phyloP scores from a whole-genome alignment of 2,329 filamentous ascomycete species.

The Fusarium albosuccineum region DNA sequence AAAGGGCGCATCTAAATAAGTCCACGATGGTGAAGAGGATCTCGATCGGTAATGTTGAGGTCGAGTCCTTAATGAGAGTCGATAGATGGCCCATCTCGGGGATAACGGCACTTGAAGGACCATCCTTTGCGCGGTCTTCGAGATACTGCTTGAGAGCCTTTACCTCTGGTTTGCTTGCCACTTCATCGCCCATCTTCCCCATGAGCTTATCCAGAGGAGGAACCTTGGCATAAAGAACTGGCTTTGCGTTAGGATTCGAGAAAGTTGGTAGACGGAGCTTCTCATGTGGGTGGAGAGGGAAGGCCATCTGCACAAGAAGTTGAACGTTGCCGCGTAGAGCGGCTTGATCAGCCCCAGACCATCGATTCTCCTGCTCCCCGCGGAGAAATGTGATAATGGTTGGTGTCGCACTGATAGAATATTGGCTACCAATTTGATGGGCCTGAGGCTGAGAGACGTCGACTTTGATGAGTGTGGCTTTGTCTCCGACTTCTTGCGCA shows the following conservation, averaged over 20 bases:
- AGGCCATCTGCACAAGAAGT: slow-evolving; percentile 80
- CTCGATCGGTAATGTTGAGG: slow-evolving; percentile 70
- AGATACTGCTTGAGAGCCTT: slow-evolving; percentile 78
- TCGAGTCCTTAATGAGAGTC: slow-evolving; percentile 68
- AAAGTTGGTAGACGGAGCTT: slow-evolving; percentile 78
- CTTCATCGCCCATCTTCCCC: slow-evolving; percentile 76
- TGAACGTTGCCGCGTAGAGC: slow-evolving; percentile 79
- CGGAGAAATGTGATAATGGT: slow-evolving; percentile 89
- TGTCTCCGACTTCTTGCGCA: slow-evolving; percentile 77
- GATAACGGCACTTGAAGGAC: slow-evolving; percentile 74
- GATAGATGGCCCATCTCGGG: slow-evolving; percentile 78
- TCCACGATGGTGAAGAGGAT: slow-evolving; percentile 87
- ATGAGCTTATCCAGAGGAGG: slow-evolving; percentile 87
- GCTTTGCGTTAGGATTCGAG: slow-evolving; percentile 71
- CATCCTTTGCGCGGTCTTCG: slow-evolving; percentile 67
- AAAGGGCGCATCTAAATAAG: slow-evolving; percentile 81
- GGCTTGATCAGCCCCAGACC: slow-evolving; percentile 80
- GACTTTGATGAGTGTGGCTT: slow-evolving; percentile 82
- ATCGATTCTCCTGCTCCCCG: slow-evolving; percentile 81
- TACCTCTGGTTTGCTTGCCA: slow-evolving; percentile 71
- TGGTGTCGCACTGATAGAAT: slow-evolving; percentile 81
- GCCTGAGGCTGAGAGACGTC: slow-evolving; percentile 78
- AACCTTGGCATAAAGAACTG: slow-evolving; percentile 80
- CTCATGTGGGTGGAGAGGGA: slow-evolving; percentile 81
- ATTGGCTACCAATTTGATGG: slow-evolving; percentile 73